phyloP scores from a whole-genome alignment of 2,329 filamentous ascomycete genomes.

The Aspergillus tamarii region DNA sequence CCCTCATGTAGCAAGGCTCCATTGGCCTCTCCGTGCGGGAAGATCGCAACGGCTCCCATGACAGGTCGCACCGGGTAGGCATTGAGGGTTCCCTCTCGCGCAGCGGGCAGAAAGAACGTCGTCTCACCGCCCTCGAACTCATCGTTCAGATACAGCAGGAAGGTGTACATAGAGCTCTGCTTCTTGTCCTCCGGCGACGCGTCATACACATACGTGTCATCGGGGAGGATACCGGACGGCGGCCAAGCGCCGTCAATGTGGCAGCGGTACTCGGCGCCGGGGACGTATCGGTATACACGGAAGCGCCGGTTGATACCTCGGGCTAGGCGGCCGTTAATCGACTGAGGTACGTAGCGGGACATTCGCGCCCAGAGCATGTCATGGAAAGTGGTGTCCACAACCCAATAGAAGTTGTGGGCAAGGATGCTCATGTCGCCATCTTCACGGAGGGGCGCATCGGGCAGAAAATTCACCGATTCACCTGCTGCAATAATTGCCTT shows the following conservation, averaged over 20 bases:
- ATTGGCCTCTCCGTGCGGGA: constrained; percentile 69
- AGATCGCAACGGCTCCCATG: constrained; percentile 69
- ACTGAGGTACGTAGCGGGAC: constrained; percentile 58
- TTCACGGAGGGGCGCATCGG: constrained; percentile 69
- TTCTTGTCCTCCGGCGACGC: constrained; percentile 61
- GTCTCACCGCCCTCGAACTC: constrained; percentile 74
- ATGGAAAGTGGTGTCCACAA: constrained; percentile 66
- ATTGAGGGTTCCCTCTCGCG: constrained; percentile 67
- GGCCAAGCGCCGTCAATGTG: constrained; percentile 77
- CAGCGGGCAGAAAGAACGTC: constrained; percentile 69
- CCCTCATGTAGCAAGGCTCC: constrained; percentile 71
- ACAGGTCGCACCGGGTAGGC: constrained; percentile 70
- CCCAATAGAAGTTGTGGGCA: constrained; percentile 76
- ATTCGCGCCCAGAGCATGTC: constrained; percentile 67
- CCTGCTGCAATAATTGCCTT: constrained; percentile 67
- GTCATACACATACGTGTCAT: constrained; percentile 68
- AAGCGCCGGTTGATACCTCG: constrained; percentile 71
- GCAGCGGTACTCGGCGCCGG: constrained; percentile 71
- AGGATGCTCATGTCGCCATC: constrained; percentile 67
- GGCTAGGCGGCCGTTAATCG: constrained; percentile 59
- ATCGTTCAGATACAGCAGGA: constrained; percentile 71
- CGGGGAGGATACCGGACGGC: constrained; percentile 64
- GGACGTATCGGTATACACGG: constrained; percentile 72
- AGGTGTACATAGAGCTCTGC: constrained; percentile 71
- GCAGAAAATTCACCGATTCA: constrained; percentile 67